phyloP scores from a whole-genome alignment of 805 yeast species.

The Geotrichum ghanense region DNA sequence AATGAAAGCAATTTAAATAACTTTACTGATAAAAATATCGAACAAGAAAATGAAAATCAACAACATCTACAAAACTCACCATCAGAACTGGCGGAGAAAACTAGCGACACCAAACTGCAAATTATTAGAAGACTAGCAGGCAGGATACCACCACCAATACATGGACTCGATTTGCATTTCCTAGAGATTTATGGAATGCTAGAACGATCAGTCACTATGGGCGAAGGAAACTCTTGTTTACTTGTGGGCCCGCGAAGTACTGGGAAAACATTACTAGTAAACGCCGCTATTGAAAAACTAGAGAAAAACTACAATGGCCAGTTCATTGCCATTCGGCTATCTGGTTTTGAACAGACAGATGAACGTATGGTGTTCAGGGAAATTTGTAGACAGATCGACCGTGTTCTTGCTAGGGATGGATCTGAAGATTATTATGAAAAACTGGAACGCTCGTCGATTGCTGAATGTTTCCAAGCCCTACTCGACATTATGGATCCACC shows the following conservation, averaged over 20 bases:
- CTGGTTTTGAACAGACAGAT: constrained; percentile 62
- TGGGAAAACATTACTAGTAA: constrained; percentile 61
- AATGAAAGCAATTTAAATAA: too few relatives aligned
- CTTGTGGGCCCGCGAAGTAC: constrained; percentile 69
- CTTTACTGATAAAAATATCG: too few relatives aligned
- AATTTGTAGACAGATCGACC: constrained; percentile 74
- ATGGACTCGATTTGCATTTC: constrained; percentile 29
- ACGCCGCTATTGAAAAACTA: constrained; percentile 42
- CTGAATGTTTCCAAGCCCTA: constrained; percentile 8
- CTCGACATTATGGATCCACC: constrained; percentile 10
- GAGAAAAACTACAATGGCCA: constrained; percentile 29
- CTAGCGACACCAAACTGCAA: constrained; percentile 8
- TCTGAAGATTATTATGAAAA: constrained; percentile 15
- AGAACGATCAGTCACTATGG: constrained; percentile 50
- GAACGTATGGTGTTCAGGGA: constrained; percentile 75
- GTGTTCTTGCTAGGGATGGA: constrained; percentile 27
- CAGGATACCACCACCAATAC: constrained; percentile 17
- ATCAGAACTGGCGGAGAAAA: too few relatives aligned
- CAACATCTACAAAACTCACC: too few relatives aligned
- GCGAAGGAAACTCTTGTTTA: constrained; percentile 73
- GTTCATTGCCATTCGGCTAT: constrained; percentile 51
- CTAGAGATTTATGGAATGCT: constrained; percentile 46
- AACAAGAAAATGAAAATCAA: too few relatives aligned
- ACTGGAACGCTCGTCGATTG: constrained; percentile 22
- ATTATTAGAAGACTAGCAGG: constrained; percentile 24